Evolutionary conservation across 1,284 basidiomycete species (phyloP), one percentile per base, ranked within the genome.

Genomic region (Inonotus obliquus): DNA sequence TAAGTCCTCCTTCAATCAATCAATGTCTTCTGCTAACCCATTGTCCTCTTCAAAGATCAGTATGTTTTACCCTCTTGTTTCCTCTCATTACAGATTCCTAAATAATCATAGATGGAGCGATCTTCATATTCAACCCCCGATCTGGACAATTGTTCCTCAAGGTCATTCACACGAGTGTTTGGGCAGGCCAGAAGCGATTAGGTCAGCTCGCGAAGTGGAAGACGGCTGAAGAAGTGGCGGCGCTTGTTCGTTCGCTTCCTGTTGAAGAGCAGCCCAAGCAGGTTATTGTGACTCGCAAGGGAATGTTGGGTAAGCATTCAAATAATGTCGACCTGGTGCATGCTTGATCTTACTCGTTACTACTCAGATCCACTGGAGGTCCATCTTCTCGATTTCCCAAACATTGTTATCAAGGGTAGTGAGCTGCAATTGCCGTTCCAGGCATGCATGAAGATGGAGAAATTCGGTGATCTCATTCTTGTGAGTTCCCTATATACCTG

Each of bases 161-260:
- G 81, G 91, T 99, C 74, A 99, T 99, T 68, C 97, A 99, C 76
- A 99, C 96, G 0, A 98, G 95, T 67, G 96, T 99, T 13, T 99
- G 97, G 97, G 96, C 96, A 52, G 96, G 97, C 71, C 97, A 99
- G 76, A 99, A 99, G 77, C 97, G 97, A 89, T 86, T 99, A 49
- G 97, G 97, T 67, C 97, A 99, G 76, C 83, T 99, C 61, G 97
- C 97, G 52, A 99, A 99, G 78, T 99, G 97, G 97, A 98, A 98
- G 81, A 98, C 96, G 14, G 97, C 97, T 14, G 97, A 99, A 86
- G 97, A 99, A 87, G 97, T 98, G 13, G 96, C 97, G 21, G 97
- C 97, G 0, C 79, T 99, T 67, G 92, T 99, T 67, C 93, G 96
- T 65, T 98, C 96, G 48, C 77, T 99, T 38, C 97, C 97, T 14